These are phyloP conservation scores for Eragrostis tef DNA, from an alignment of 202 grass and related monocot species.

Conservation along the genomic window DNA sequence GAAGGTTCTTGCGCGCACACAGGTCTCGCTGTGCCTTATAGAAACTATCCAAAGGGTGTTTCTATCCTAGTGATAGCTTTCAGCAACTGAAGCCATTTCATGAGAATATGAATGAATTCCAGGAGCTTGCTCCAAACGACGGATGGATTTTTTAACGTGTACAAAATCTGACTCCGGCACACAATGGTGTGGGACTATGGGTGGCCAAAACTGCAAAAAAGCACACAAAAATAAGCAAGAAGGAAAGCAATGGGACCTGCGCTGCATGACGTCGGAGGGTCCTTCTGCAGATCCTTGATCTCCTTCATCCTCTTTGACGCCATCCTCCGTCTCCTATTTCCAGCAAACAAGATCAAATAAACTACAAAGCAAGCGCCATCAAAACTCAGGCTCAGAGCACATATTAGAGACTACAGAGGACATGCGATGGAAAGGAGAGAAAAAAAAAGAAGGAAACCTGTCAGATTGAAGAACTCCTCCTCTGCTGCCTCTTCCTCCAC, in stretches of 20 bases:
- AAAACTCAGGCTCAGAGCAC: background rate
- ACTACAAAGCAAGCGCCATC: constrained; percentile 18
- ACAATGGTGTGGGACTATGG: too few species aligned
- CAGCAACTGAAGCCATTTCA: too few species aligned
- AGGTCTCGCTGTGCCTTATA: background rate
- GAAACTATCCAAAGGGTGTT: too few species aligned
- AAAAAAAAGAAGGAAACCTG: constrained; percentile 38
- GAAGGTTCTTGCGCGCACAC: constrained; percentile 17
- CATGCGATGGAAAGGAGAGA: background rate
- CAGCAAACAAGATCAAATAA: constrained; percentile 34
- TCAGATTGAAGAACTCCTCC: constrained; percentile 10
- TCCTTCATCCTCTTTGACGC: constrained; percentile 93
- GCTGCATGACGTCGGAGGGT: constrained; percentile 88
- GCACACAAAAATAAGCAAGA: background rate
- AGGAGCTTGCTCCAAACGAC: background rate
- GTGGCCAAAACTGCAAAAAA: constrained; percentile 35
- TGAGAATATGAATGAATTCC: background rate
- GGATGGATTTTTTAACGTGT: background rate
- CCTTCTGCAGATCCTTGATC: constrained; percentile 96
- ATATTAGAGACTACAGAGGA: constrained; percentile 13
- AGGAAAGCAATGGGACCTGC: constrained; percentile 60
- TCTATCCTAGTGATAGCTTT: too few species aligned
- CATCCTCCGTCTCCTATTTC: constrained; percentile 48
- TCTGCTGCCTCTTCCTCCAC: constrained; percentile 29
- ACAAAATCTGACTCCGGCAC: constrained; percentile 26